phyloP scores from a whole-genome alignment of 108 stramenopile species.

The Stephanodiscus triporus region DNA sequence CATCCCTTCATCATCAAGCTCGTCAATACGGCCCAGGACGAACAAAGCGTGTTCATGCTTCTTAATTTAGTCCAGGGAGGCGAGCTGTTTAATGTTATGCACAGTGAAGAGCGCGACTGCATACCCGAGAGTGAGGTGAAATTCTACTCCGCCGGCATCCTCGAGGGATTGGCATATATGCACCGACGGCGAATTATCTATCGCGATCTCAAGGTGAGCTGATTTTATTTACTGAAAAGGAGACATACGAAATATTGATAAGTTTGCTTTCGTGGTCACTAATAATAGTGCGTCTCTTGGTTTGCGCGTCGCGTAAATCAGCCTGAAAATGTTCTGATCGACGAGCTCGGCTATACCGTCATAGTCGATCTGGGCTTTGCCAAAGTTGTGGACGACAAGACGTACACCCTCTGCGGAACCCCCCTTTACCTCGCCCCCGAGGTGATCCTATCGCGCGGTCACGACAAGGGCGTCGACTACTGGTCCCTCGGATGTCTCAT shows the following conservation, averaged over 20 bases:
- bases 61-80: conserved; percentile 88
- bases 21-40: conserved; percentile 81
- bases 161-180: conserved; percentile 68
- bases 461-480: conserved; percentile 97
- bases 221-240: not conserved
- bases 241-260: conserved; percentile 20
- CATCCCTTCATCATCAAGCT: conserved; percentile 95
- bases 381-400: conserved; percentile 77
- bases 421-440: conserved; percentile 97
- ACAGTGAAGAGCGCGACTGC: conserved; percentile 60
- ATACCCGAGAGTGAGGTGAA: conserved; percentile 62
- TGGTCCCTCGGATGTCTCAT: conserved; percentile 95
- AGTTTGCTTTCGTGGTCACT: conserved; percentile 69
- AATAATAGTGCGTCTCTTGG: conserved; percentile 68
- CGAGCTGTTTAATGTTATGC: conserved; percentile 84
- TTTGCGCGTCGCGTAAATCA: conserved; percentile 41
- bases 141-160: conserved; percentile 81
- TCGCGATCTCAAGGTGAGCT: conserved; percentile 86
- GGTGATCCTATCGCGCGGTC: conserved; percentile 93
- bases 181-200: conserved; percentile 88
- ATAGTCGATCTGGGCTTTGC: conserved; percentile 94
- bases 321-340: conserved; percentile 94
- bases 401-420: conserved; percentile 94
- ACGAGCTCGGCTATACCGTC: conserved; percentile 86
- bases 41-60: conserved; percentile 84